Evolutionary conservation across 371 early-diverging fungal species (phyloP).

Genomic region (Gilbertella persicaria): DNA sequence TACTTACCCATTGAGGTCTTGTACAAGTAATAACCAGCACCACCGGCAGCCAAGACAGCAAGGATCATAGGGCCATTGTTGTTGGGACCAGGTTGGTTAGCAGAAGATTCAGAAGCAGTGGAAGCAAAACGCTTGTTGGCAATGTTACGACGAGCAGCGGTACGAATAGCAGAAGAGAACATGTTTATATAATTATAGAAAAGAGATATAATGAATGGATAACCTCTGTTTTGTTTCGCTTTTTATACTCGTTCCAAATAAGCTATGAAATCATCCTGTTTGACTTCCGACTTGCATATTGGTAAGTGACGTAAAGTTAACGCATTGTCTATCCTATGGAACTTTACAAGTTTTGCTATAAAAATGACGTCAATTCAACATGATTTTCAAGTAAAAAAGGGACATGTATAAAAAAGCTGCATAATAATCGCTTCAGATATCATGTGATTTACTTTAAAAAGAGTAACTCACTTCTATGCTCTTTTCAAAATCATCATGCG

Average conservation of each 20-base stretch:
- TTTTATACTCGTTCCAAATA: not conserved
- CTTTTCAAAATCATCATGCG: too few species aligned
- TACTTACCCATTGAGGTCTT: constrained; percentile 10
- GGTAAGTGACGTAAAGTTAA: constrained; percentile 12
- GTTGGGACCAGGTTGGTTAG: constrained; percentile 2
- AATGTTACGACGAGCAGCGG: constrained; percentile 6
- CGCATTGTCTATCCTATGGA: not conserved
- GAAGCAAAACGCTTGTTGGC: constrained; percentile 17
- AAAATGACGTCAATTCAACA: constrained; percentile 2
- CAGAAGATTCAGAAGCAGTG: constrained; percentile 8
- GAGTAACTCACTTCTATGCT: too few species aligned
- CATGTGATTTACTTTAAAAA: too few species aligned
- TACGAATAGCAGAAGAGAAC: constrained; percentile 11
- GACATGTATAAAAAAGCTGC: not conserved
- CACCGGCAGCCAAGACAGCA: constrained; percentile 10
- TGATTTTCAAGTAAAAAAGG: not conserved
- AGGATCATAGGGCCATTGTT: constrained; percentile 5
- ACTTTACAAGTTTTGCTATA: not conserved
- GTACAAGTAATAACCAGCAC: constrained; percentile 21
- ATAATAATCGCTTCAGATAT: too few species aligned
- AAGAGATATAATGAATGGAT: not conserved
- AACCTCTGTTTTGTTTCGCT: not conserved
- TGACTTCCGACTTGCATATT: too few species aligned
- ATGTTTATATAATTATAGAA: not conserved
- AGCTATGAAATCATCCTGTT: not conserved